Evolutionary conservation across 495 filamentous ascomycete species (phyloP).

Genomic region (Lentithecium fluviatile): DNA sequence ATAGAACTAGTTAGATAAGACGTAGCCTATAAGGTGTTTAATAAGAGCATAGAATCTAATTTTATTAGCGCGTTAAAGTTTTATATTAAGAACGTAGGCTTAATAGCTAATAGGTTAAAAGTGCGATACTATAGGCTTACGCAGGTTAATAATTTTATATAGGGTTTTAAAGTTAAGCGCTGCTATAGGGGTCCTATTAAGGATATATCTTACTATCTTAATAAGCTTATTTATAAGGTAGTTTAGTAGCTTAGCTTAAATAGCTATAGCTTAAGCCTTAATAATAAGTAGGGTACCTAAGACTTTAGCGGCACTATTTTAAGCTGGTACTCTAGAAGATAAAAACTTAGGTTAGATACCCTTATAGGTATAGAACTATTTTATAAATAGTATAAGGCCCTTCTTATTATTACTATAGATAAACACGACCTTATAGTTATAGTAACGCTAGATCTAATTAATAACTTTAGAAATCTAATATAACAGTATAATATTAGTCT

Average conservation of each 20-base stretch:
- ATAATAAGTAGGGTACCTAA: too few relatives aligned
- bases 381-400: too few relatives aligned
- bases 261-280: too few relatives aligned
- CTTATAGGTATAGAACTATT: too few relatives aligned
- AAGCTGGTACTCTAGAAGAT: background rate
- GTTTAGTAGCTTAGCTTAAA: background rate
- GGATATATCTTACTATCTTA: constrained; percentile 11
- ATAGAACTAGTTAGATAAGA: constrained; percentile 19
- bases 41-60: constrained; percentile 14
- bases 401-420: too few relatives aligned
- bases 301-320: background rate
- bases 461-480: too few relatives aligned
- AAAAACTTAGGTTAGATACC: too few relatives aligned
- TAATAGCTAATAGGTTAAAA: constrained; percentile 1
- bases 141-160: constrained; percentile 1
- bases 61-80: constrained; percentile 16
- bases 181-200: constrained; percentile 29
- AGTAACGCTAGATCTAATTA: too few relatives aligned
- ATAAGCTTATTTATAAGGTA: constrained; percentile 7
- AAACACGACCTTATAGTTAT: too few relatives aligned
- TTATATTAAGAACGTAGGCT: too few relatives aligned
- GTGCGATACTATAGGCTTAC: constrained; percentile 13
- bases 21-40: constrained; percentile 23
- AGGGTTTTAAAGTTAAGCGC: constrained; percentile 22
- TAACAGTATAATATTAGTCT: too few relatives aligned